These are phyloP conservation scores for Lipomyces sp. DNA, from an alignment of 805 yeast species.

Conservation along the genomic window DNA sequence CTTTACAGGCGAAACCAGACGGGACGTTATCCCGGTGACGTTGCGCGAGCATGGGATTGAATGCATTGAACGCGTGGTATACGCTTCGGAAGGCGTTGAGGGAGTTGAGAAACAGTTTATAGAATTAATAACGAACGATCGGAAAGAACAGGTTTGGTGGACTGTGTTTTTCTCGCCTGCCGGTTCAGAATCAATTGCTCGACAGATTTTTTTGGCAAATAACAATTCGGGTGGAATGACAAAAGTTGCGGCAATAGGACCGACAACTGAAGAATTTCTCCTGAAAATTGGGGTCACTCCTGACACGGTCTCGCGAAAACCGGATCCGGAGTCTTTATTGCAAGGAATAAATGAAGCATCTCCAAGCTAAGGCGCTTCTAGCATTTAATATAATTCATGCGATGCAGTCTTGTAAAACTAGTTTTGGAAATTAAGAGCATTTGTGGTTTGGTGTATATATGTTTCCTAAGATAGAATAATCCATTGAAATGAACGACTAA, in stretches of 20 bases:
- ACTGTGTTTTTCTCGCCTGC: slow-evolving; percentile 90
- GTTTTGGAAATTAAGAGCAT: neutral
- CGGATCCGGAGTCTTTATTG: slow-evolving; percentile 58
- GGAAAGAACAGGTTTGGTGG: slow-evolving; percentile 54
- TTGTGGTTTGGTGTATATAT: neutral
- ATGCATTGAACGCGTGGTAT: slow-evolving; percentile 31
- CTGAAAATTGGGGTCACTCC: slow-evolving; percentile 58
- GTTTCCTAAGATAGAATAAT: neutral
- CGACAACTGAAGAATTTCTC: slow-evolving; percentile 77
- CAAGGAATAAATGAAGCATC: neutral
- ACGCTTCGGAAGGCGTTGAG: slow-evolving; percentile 47
- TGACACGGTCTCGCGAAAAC: slow-evolving; percentile 68
- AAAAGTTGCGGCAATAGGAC: slow-evolving; percentile 84
- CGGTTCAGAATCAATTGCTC: slow-evolving; percentile 60
- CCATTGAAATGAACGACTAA: neutral
- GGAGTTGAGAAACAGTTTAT: slow-evolving; percentile 3
- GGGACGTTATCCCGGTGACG: slow-evolving; percentile 76
- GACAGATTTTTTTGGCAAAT: slow-evolving; percentile 27
- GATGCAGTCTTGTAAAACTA: too few species aligned
- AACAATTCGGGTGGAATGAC: slow-evolving; percentile 31
- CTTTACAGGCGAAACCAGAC: slow-evolving; percentile 83
- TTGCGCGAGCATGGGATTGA: slow-evolving; percentile 44
- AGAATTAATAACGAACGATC: slow-evolving; percentile 42
- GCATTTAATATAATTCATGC: too few species aligned
- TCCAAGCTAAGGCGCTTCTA: neutral